Evolutionary conservation across 2,329 filamentous ascomycete species (phyloP).

Genomic region (Helotiales sp.): DNA sequence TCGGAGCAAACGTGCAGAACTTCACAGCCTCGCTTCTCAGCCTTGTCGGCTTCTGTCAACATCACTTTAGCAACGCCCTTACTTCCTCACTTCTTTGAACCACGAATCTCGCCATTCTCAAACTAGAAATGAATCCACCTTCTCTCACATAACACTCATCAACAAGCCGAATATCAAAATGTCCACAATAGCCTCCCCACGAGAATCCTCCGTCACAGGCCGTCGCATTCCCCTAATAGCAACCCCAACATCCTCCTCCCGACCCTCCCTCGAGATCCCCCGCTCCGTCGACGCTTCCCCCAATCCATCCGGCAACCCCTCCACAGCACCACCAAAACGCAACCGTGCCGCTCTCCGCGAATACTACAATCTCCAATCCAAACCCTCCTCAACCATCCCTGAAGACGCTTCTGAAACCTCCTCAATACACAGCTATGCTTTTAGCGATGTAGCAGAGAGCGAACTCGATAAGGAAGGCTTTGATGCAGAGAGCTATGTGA

Average conservation of each 20-base stretch:
- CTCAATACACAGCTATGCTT: slow-evolving; percentile 24
- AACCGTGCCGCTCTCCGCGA: slow-evolving; percentile 89
- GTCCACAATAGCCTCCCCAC: slow-evolving; percentile 66
- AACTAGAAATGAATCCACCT: background rate
- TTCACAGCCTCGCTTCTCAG: slow-evolving; percentile 23
- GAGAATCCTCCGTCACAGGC: slow-evolving; percentile 57
- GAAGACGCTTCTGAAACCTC: slow-evolving; percentile 29
- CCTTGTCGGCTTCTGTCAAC: slow-evolving; percentile 20
- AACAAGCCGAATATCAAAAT: slow-evolving; percentile 38
- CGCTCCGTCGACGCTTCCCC: slow-evolving; percentile 62
- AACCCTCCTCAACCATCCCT: slow-evolving; percentile 20
- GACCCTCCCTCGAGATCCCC: slow-evolving; percentile 68
- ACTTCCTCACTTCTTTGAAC: background rate
- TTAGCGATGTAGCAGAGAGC: slow-evolving; percentile 57
- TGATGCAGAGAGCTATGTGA: slow-evolving; percentile 68
- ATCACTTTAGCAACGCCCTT: slow-evolving; percentile 2
- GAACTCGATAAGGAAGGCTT: slow-evolving; percentile 77
- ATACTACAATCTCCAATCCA: slow-evolving; percentile 80
- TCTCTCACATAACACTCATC: background rate
- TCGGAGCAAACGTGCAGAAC: too few species aligned
- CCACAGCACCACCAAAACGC: slow-evolving; percentile 23
- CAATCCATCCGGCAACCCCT: slow-evolving; percentile 33
- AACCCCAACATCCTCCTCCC: slow-evolving; percentile 73
- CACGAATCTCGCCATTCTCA: background rate
- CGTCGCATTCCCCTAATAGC: slow-evolving; percentile 56